phyloP scores from a whole-genome alignment of 352 stramenopile species.

The Phytophthora syringae region DNA sequence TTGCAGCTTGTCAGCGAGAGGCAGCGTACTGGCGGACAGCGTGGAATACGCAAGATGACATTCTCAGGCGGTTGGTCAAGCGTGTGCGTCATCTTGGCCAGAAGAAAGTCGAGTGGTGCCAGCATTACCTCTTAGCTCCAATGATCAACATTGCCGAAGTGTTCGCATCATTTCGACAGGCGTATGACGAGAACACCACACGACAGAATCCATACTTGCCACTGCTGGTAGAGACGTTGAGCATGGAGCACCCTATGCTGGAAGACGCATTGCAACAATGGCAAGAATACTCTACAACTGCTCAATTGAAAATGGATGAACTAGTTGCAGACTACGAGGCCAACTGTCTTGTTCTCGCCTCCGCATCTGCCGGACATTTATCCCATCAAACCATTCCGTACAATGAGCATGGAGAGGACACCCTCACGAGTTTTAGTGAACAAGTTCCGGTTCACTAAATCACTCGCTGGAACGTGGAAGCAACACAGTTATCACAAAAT shows the following conservation, averaged over 20 bases:
- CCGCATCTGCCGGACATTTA: slow-evolving; percentile 1
- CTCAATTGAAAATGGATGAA: slow-evolving; percentile 29
- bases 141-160: slow-evolving; percentile 35
- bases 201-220: slow-evolving; percentile 49
- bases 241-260: slow-evolving; percentile 32
- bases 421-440: slow-evolving; percentile 13
- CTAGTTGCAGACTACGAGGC: slow-evolving; percentile 43
- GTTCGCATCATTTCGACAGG: slow-evolving; percentile 39
- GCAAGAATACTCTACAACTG: slow-evolving; percentile 23
- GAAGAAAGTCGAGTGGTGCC: slow-evolving; percentile 48
- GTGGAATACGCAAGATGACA: slow-evolving; percentile 42
- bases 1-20: slow-evolving; percentile 28
- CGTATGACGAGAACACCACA: slow-evolving; percentile 36
- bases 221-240: slow-evolving; percentile 37
- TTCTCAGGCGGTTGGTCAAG: slow-evolving; percentile 26
- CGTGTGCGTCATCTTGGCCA: slow-evolving; percentile 30
- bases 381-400: not conserved
- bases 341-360: slow-evolving; percentile 33
- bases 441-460: slow-evolving; percentile 19
- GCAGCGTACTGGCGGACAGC: slow-evolving; percentile 42
- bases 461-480: not conserved
- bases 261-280: slow-evolving; percentile 30
- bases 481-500: not conserved
- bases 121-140: slow-evolving; percentile 31
- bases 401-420: not conserved